phyloP scores from a whole-genome alignment of 768 basidiomycete genomes.

The Myochromella boudieri region DNA sequence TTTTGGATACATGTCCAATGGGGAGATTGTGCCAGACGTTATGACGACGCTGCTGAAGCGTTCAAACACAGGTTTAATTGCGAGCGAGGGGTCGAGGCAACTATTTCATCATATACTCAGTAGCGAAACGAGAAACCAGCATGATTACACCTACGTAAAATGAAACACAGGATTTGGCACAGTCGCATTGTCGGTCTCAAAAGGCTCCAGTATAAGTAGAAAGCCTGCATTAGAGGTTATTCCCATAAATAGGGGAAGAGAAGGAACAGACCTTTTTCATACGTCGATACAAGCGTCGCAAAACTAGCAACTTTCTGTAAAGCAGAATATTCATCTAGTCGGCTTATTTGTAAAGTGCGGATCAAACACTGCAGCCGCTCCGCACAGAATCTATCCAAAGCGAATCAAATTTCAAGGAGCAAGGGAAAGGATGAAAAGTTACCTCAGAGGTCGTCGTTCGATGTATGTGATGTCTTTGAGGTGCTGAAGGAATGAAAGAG shows the following conservation, averaged over 20 bases:
- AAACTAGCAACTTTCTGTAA: constrained; percentile 96
- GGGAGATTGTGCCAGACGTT: constrained; percentile 97
- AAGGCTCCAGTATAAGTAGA: constrained; percentile 94
- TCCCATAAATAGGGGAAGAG: constrained; percentile 1
- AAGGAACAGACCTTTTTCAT: constrained; percentile 80
- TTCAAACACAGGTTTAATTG: constrained; percentile 97
- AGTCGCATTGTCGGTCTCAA: constrained; percentile 97
- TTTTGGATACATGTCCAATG: constrained; percentile 99
- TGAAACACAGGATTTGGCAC: constrained; percentile 99
- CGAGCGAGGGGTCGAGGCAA: constrained; percentile 95
- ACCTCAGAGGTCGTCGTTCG: constrained; percentile 90
- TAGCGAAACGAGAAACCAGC: neutral
- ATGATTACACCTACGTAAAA: constrained; percentile 66
- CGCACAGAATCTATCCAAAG: constrained; percentile 78
- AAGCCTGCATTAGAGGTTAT: constrained; percentile 60
- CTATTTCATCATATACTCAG: constrained; percentile 39
- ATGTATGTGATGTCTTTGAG: constrained; percentile 99
- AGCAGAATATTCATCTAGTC: constrained; percentile 88
- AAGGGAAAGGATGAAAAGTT: constrained; percentile 22
- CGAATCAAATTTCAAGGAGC: constrained; percentile 2
- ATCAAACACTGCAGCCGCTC: constrained; percentile 94
- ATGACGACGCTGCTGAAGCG: constrained; percentile 98
- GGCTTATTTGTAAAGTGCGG: constrained; percentile 84
- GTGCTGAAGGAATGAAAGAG: constrained; percentile 94
- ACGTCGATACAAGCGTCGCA: constrained; percentile 95